A percentile compares a stretch with the other conserved stretches of the same genome.
Evolutionary conservation across 2,329 filamentous ascomycete genomes (phyloP).

Genomic region (Alternaria conjuncta): DNA sequence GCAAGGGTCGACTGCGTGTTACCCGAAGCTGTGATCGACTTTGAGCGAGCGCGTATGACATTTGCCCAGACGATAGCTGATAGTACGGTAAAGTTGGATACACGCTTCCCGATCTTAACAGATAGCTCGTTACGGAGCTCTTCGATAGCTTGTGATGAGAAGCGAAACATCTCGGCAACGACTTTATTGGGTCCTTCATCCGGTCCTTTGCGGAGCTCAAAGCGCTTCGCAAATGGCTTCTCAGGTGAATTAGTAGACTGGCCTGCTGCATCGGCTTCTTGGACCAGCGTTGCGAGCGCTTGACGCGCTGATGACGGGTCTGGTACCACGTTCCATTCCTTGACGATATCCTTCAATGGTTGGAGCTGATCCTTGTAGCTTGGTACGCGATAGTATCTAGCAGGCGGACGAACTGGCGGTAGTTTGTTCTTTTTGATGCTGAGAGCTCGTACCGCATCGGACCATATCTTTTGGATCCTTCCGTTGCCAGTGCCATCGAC

Average conservation of each 20-base stretch:
- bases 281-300: neutral
- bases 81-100: neutral
- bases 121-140: neutral
- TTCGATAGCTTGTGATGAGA: neutral
- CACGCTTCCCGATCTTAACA: neutral
- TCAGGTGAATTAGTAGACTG: neutral
- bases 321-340: neutral
- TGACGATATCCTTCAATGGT: neutral
- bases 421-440: neutral
- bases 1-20: constrained; percentile 7
- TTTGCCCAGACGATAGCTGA: constrained; percentile 6
- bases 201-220: neutral
- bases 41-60: neutral
- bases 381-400: neutral
- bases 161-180: constrained; percentile 10
- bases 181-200: constrained; percentile 10
- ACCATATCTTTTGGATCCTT: constrained; percentile 22
- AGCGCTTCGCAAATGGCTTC: neutral
- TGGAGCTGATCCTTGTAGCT: neutral
- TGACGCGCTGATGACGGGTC: constrained; percentile 1
- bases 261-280: neutral
- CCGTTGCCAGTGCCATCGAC: constrained; percentile 25
- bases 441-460: neutral
- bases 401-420: neutral
- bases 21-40: neutral